A percentile compares a stretch with the other conserved stretches of the same genome.
phyloP scores from a whole-genome alignment of 352 stramenopile species.

The Globisporangium canariense region DNA sequence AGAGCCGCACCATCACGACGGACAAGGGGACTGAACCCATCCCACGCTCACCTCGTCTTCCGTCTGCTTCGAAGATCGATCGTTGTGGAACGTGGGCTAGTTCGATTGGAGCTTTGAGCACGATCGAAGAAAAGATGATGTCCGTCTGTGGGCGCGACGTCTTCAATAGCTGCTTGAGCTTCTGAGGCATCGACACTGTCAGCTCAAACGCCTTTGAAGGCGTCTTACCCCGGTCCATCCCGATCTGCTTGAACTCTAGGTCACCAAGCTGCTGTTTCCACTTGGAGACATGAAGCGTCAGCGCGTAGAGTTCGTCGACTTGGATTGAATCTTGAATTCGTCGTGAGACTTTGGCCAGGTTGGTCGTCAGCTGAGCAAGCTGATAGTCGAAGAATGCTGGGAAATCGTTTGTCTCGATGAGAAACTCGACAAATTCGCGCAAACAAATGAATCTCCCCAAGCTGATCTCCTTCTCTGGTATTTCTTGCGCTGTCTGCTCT shows the following conservation, averaged over 20 bases:
- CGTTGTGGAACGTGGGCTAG: slow-evolving; percentile 5
- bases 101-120: not conserved
- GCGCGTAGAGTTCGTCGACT: slow-evolving; percentile 3
- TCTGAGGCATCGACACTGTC: slow-evolving; percentile 10
- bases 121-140: slow-evolving; percentile 15
- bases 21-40: slow-evolving; percentile 14
- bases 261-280: slow-evolving; percentile 1
- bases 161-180: slow-evolving; percentile 21
- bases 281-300: not conserved
- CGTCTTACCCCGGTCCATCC: not conserved
- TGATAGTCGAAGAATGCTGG: not conserved
- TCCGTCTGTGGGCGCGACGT: slow-evolving; percentile 13
- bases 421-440: slow-evolving; percentile 7
- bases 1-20: slow-evolving; percentile 17
- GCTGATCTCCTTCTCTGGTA: not conserved
- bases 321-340: not conserved
- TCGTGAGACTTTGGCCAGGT: not conserved
- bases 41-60: slow-evolving; percentile 5
- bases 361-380: not conserved
- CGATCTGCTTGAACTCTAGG: not conserved
- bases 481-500: not conserved
- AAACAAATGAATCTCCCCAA: not conserved
- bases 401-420: slow-evolving; percentile 7
- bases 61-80: slow-evolving; percentile 21
- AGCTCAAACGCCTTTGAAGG: not conserved